Evolutionary conservation across 495 filamentous ascomycete genomes (phyloP), one percentile per base, ranked within the genome.

Genomic region (Chaetomium cochliodes): DNA sequence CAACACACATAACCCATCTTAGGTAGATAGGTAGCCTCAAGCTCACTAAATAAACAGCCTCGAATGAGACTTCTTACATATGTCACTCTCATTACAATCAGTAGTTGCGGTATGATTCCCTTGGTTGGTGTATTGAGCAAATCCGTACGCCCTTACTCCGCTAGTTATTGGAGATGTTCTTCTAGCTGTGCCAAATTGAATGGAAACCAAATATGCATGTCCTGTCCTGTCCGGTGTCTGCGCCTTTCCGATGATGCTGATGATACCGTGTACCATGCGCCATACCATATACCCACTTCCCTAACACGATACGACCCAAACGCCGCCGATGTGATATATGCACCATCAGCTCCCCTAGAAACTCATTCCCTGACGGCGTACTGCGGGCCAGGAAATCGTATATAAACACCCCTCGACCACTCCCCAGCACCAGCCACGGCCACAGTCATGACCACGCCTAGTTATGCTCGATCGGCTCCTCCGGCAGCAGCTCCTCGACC

Each of bases 391-490:
- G 3, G 0, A 23, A 13, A 12, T 2, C 50, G 0, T 3, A 13
- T 52, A 52, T 52, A 26, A 25, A 50, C 47, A 25, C 2, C 20
- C 20, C 22, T 9, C 11, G 11, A 5, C 8, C 9, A 12, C 33
- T 30, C 28, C 2, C 28, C 28, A n/a, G n/a, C 28, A 30, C 33
- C 8, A 3, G 8, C 5, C 33, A 7, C 30, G 9, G 18, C 28
- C 18, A 41, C 13, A 33, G 7, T 7, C 56, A n/a, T n/a, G 11
- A 46, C 42, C 22, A 46, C 41, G 18, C 30, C 59, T 77, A 82
- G 65, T 74, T 79, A 74, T 93, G 92, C 78, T 94, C 91, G 66
- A 96, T 89, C 1, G 91, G 91, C 59, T 92, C 89, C 74, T 96
- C 91, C 0, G 90, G 88, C 12, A 96, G 80, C n/a, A 96, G 72